A percentile compares a stretch with the other conserved stretches of the same genome.
These are phyloP conservation scores for Lactifluus volemus DNA, from an alignment of 768 basidiomycete species.

Conservation along the genomic window DNA sequence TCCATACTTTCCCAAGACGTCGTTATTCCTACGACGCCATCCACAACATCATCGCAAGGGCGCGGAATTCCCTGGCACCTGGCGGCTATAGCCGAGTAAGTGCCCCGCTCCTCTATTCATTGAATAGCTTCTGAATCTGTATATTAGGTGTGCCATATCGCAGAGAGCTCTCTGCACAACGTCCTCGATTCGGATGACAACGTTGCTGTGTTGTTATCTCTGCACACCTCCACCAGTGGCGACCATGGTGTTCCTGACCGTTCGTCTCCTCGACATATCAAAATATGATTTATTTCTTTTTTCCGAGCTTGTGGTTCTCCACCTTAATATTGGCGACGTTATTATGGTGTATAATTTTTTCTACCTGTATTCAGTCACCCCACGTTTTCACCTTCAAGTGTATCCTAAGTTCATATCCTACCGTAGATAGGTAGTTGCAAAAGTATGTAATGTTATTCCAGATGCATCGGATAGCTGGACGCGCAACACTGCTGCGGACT, in stretches of 20 bases:
- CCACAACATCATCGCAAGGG: slow-evolving; percentile 69
- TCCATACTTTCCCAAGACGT: slow-evolving; percentile 34
- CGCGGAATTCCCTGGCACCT: slow-evolving; percentile 52
- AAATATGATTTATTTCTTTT: slow-evolving; percentile 23
- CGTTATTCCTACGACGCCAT: slow-evolving; percentile 74
- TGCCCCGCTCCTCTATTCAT: neutral
- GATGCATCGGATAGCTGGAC: neutral
- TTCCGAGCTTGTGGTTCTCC: neutral
- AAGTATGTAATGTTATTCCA: neutral
- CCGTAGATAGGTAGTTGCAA: slow-evolving; percentile 2
- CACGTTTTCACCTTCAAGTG: slow-evolving; percentile 6
- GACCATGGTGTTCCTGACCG: slow-evolving; percentile 29
- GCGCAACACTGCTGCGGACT: neutral
- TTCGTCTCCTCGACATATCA: slow-evolving; percentile 31
- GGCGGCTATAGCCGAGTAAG: slow-evolving; percentile 49
- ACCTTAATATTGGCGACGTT: neutral
- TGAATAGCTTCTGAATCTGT: neutral
- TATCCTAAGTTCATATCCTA: slow-evolving; percentile 1
- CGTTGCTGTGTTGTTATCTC: slow-evolving; percentile 49
- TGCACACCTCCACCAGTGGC: slow-evolving; percentile 34
- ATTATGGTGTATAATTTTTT: slow-evolving; percentile 4
- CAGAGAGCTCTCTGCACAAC: slow-evolving; percentile 59
- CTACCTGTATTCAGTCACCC: slow-evolving; percentile 11
- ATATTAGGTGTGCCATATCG: slow-evolving; percentile 55
- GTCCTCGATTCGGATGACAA: slow-evolving; percentile 68